Conservation (phyloP, 2,329 filamentous ascomycete genomes). For the Calonectria crousiana region DNA sequence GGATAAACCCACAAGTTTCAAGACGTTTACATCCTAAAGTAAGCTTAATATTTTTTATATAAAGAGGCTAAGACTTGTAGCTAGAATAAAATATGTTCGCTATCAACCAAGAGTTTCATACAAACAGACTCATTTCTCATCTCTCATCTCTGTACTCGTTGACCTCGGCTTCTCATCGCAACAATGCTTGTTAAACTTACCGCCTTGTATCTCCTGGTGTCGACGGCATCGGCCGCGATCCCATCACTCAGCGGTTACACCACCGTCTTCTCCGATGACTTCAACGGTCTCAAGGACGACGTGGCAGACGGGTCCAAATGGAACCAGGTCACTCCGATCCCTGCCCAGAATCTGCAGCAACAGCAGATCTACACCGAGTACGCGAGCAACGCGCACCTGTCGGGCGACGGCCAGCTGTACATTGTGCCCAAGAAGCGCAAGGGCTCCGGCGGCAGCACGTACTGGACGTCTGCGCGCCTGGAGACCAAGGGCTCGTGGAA, state of each 20-base stretch:
- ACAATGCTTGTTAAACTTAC: not conserved
- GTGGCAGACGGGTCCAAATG: not conserved
- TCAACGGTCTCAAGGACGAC: not conserved
- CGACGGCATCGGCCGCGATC: not conserved
- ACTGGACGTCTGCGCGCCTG: conserved; percentile 3
- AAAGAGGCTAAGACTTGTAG: not conserved
- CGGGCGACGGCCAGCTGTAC: conserved; percentile 3
- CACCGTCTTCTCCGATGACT: not conserved
- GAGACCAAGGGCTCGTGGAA: not conserved
- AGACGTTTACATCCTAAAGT: not conserved
- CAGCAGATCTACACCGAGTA: not conserved
- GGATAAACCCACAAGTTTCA: not conserved
- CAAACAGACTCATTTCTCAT: not conserved
- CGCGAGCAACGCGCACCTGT: not conserved
- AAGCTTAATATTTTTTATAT: not conserved
- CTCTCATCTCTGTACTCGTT: not conserved
- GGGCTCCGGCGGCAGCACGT: not conserved
- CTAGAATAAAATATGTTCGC: not conserved
- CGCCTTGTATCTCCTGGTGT: not conserved
- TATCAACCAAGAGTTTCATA: too few species aligned
- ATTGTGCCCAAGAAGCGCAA: conserved; percentile 2
- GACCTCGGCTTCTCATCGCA: not conserved
- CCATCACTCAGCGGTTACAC: not conserved
- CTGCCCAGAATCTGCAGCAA: not conserved
- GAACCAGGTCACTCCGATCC: not conserved